Base-by-base conservation (phyloP, 1,284 basidiomycete species). In the Boletus smithii region DNA sequence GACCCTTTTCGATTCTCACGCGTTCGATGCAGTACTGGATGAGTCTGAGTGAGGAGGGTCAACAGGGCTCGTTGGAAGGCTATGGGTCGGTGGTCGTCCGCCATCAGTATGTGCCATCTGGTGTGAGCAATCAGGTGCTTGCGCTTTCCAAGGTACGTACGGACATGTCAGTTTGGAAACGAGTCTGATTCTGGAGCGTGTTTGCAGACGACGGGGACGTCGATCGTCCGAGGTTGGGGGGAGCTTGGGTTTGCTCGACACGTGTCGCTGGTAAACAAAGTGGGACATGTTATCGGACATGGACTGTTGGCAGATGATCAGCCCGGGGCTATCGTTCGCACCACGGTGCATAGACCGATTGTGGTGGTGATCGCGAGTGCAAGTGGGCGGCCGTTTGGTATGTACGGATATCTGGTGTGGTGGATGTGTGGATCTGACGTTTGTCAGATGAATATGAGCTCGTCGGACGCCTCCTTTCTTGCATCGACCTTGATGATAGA, bases 121-220 rank as follows among this genome's bases (percentile, higher is more conserved):
- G 10, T n/a, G 27, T 8, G 30, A 24, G 14, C 5, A 38, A 42
- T 13, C 18, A 13, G 2, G n/a, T 16, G 3, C 20, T 43, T 14
- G 40, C 22, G 5, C 30, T 48, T 17, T 24, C 16, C 3, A 56
- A n/a, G 58, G 58, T 63, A 13, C 17, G 55, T 43, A 20, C 9
- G 3, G 10, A 32, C 9, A 9, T 16, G 20, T 22, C 20, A 2
- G 34, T 35, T 35, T 13, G 34, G 13, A 22, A 22, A 13, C 11
- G 2, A 17, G 16, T 31, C 10, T 50, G 20, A 60, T 31, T 18
- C 7, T 13, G 4, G 17, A 4, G 4, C 14, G 2, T 27, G 13
- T 23, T 11, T 18, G 6, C 18, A 57, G 55, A 32, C 8, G 5
- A 27, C 8, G 32, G 17, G 13, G 30, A 7, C 3, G 10, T 49